Conservation (phyloP, 257 asterid genomes). For the Vinca minor region DNA sequence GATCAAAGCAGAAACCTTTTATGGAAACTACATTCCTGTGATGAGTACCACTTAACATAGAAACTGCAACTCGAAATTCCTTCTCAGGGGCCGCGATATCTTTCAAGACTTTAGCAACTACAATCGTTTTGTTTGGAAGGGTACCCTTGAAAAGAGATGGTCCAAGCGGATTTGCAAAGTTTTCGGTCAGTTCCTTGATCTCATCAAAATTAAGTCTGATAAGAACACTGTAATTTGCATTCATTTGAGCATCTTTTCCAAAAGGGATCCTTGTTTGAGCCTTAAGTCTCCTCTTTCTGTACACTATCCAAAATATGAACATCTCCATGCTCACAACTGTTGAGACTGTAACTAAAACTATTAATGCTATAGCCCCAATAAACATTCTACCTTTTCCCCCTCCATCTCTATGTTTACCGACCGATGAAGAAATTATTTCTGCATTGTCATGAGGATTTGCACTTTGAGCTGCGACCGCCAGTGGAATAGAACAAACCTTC, state of each 20-base stretch:
- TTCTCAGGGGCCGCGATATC: constrained; percentile 39
- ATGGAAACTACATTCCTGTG: constrained; percentile 49
- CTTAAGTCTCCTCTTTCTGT: constrained; percentile 25
- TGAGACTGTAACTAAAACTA: constrained; percentile 34
- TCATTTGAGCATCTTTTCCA: constrained; percentile 47
- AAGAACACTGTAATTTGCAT: constrained; percentile 44
- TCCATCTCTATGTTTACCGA: constrained; percentile 10
- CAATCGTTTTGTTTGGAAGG: constrained; percentile 36
- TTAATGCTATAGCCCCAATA: constrained; percentile 32
- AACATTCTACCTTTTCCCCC: constrained; percentile 29
- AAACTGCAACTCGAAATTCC: constrained; percentile 49
- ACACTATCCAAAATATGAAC: constrained; percentile 31
- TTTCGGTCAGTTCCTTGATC: constrained; percentile 37
- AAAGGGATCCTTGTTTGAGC: constrained; percentile 39
- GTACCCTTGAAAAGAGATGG: constrained; percentile 39
- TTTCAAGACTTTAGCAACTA: constrained; percentile 43
- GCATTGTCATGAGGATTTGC: constrained; percentile 17
- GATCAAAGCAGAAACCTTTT: constrained; percentile 55
- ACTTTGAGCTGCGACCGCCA: constrained; percentile 41
- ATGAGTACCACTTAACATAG: constrained; percentile 50
- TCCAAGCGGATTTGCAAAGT: constrained; percentile 36
- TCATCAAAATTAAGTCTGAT: constrained; percentile 44
- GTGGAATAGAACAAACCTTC: constrained; percentile 55
- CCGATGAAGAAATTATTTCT: constrained; percentile 16
- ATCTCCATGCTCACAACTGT: constrained; percentile 33